These are phyloP conservation scores for Yarrowia galli DNA, from an alignment of 1,139 yeast genomes.

Conservation along the genomic window DNA sequence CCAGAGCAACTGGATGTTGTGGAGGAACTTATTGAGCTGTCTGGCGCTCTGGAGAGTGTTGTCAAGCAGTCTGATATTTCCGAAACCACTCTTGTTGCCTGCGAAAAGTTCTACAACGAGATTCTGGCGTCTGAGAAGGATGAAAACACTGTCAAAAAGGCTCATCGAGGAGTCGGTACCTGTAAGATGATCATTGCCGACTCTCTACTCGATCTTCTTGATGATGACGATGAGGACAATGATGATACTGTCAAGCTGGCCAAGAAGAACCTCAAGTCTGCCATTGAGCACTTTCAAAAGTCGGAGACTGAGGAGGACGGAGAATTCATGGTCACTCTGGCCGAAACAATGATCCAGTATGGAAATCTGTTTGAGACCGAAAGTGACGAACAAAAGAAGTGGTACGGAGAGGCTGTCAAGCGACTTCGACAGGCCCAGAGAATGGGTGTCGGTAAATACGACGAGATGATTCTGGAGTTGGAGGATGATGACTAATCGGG, in stretches of 20 bases:
- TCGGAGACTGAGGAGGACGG: conserved; percentile 79
- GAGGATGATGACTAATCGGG: conserved; percentile 40
- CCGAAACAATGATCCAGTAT: conserved; percentile 81
- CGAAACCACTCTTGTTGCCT: conserved; percentile 7
- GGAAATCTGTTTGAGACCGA: conserved; percentile 76
- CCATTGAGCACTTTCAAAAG: conserved; percentile 62
- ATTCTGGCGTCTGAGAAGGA: conserved; percentile 11
- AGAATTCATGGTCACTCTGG: conserved; percentile 77
- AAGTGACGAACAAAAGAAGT: conserved; percentile 66
- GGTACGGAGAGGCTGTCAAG: conserved; percentile 68
- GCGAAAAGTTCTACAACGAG: conserved; percentile 14
- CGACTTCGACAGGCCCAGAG: conserved; percentile 50
- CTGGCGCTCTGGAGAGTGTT: conserved; percentile 67
- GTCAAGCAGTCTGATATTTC: background rate
- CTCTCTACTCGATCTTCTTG: conserved; percentile 56
- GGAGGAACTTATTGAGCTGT: conserved; percentile 57
- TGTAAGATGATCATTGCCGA: conserved; percentile 22
- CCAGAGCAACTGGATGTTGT: conserved; percentile 43
- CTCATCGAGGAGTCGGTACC: conserved; percentile 17
- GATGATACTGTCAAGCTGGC: conserved; percentile 54
- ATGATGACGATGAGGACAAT: conserved; percentile 58
- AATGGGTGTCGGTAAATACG: conserved; percentile 50
- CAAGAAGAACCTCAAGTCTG: conserved; percentile 59
- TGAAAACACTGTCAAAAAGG: conserved; percentile 17
- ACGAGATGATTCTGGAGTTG: conserved; percentile 49